These are phyloP conservation scores for Magnolia kwangsiensis DNA, from an alignment of 164 flowering plant species.

Conservation along the genomic window DNA sequence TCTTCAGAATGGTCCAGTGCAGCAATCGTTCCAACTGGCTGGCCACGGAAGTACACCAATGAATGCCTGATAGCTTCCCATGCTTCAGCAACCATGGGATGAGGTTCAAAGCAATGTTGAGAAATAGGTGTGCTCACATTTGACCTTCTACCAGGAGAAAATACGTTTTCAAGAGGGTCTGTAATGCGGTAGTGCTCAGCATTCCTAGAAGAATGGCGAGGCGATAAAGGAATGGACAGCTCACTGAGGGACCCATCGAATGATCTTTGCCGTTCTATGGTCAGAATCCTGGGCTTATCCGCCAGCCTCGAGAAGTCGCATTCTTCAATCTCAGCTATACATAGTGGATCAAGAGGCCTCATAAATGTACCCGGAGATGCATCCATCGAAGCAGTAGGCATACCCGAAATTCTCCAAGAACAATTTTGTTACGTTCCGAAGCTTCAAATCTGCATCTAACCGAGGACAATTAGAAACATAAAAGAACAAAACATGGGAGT, in stretches of 20 bases:
- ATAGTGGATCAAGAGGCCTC: constrained; percentile 15
- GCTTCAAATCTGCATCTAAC: background rate
- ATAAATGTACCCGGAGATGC: constrained; percentile 30
- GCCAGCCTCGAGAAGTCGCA: constrained; percentile 44
- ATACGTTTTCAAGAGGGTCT: constrained; percentile 33
- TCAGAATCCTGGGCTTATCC: constrained; percentile 48
- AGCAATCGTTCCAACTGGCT: constrained; percentile 86
- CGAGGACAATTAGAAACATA: background rate
- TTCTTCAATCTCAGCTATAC: constrained; percentile 33
- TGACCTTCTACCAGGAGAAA: constrained; percentile 46
- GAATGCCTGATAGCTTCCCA: constrained; percentile 77
- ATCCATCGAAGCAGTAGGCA: constrained; percentile 26
- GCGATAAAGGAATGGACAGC: constrained; percentile 37
- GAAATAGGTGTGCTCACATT: constrained; percentile 46
- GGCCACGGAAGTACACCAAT: constrained; percentile 70
- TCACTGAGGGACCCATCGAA: constrained; percentile 52
- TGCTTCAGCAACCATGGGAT: constrained; percentile 68
- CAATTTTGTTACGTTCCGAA: background rate
- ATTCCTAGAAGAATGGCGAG: constrained; percentile 26
- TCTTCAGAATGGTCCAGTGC: constrained; percentile 70
- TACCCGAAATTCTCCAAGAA: constrained; percentile 7
- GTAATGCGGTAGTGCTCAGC: constrained; percentile 24
- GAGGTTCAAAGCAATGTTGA: constrained; percentile 40
- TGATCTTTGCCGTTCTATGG: constrained; percentile 56
- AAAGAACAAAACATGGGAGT: background rate